These are phyloP conservation scores for Trametes pubescens DNA, from an alignment of 1,284 basidiomycete species.

Conservation along the genomic window DNA sequence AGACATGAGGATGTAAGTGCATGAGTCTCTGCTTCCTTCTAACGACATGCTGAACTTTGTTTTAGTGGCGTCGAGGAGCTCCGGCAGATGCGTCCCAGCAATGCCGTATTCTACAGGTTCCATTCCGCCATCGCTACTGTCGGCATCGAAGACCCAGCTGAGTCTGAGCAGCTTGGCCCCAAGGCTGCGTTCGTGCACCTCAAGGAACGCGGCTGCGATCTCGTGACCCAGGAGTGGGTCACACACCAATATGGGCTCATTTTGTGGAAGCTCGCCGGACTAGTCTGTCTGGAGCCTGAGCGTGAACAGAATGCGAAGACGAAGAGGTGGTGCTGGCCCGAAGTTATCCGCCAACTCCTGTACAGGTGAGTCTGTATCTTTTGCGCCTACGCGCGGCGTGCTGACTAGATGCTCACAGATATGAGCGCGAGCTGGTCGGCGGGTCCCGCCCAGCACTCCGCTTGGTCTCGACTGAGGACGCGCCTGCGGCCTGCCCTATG, in stretches of 20 bases:
- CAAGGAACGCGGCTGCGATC: constrained; percentile 57
- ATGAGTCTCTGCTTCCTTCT: background rate
- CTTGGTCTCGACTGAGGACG: constrained; percentile 80
- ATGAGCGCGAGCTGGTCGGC: constrained; percentile 87
- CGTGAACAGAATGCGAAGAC: constrained; percentile 55
- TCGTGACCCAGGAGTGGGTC: constrained; percentile 84
- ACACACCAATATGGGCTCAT: constrained; percentile 92
- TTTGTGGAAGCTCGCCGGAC: constrained; percentile 93
- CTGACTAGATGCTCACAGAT: constrained; percentile 55
- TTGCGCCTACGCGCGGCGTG: background rate
- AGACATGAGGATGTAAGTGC: constrained; percentile 69
- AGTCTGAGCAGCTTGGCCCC: constrained; percentile 51
- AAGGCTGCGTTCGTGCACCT: constrained; percentile 62
- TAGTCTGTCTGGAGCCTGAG: constrained; percentile 77
- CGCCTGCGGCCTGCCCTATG: constrained; percentile 77
- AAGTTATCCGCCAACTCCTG: constrained; percentile 83
- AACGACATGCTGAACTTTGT: constrained; percentile 2
- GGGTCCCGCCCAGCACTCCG: constrained; percentile 85
- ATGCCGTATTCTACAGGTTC: constrained; percentile 75
- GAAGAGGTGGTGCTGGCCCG: constrained; percentile 81
- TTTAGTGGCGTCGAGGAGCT: constrained; percentile 64
- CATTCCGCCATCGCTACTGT: constrained; percentile 38
- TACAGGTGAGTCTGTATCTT: constrained; percentile 67
- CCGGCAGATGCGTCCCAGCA: constrained; percentile 61
- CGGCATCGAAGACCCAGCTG: constrained; percentile 12